A percentile compares a stretch with the other conserved stretches of the same genome.
phyloP scores from a whole-genome alignment of 2,329 filamentous ascomycete species.

The Coniella vitis region DNA sequence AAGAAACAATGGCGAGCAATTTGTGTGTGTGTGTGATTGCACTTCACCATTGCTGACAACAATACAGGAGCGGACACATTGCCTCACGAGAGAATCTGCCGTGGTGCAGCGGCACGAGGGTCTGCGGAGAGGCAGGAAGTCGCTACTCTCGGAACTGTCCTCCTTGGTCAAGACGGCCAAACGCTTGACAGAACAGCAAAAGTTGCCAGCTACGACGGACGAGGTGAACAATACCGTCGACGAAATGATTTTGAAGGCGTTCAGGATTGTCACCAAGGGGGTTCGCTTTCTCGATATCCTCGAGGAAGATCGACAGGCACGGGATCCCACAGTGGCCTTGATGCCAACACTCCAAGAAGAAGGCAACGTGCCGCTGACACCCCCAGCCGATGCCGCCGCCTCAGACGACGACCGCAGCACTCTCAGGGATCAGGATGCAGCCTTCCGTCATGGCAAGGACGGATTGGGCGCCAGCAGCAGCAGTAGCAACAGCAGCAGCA shows the following conservation, averaged over 20 bases:
- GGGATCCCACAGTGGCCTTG: slow-evolving; percentile 47
- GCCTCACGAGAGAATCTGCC: slow-evolving; percentile 72
- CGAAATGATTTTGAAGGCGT: slow-evolving; percentile 88
- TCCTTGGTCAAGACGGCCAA: slow-evolving; percentile 85
- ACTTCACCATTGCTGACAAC: slow-evolving; percentile 18
- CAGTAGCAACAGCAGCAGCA: too few species aligned
- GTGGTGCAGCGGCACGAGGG: slow-evolving; percentile 69
- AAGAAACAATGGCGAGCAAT: neutral
- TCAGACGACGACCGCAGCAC: slow-evolving; percentile 35
- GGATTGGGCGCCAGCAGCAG: slow-evolving; percentile 28
- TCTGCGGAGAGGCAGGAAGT: slow-evolving; percentile 76
- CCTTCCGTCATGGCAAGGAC: slow-evolving; percentile 30
- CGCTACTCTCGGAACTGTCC: slow-evolving; percentile 81
- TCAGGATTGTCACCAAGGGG: slow-evolving; percentile 86
- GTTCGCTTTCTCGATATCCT: slow-evolving; percentile 85
- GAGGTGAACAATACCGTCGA: slow-evolving; percentile 73
- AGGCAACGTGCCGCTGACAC: slow-evolving; percentile 52
- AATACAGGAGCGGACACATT: slow-evolving; percentile 74
- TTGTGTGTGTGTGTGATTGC: neutral
- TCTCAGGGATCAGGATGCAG: slow-evolving; percentile 30
- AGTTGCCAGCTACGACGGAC: slow-evolving; percentile 38
- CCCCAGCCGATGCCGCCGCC: slow-evolving; percentile 49
- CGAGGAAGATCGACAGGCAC: slow-evolving; percentile 53
- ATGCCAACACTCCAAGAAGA: slow-evolving; percentile 57
- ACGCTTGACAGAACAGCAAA: slow-evolving; percentile 68